Conservation (phyloP, 306 rosid genomes). For the Hylodesmum podocarpum region DNA sequence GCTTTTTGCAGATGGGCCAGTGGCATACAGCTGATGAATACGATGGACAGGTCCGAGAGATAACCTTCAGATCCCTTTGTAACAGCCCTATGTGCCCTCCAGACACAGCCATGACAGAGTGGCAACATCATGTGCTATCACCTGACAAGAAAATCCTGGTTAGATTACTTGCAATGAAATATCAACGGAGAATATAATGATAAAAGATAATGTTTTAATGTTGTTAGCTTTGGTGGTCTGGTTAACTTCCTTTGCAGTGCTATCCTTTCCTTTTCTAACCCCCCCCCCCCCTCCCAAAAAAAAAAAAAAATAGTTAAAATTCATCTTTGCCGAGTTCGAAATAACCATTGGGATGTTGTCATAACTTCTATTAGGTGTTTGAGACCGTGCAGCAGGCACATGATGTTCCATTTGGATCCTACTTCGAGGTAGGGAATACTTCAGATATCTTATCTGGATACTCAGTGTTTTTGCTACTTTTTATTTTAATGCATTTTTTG, state of each 20-base stretch:
- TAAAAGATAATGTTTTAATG: not conserved
- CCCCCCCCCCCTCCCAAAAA: not conserved
- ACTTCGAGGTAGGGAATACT: constrained; percentile 72
- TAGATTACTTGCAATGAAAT: constrained; percentile 15
- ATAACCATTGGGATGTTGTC: constrained; percentile 9
- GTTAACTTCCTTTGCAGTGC: not conserved
- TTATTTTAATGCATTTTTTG: not conserved
- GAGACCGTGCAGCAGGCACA: constrained; percentile 98
- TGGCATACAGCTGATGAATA: constrained; percentile 95
- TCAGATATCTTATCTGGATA: constrained; percentile 10
- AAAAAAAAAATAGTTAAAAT: not conserved
- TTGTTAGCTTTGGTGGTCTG: not conserved
- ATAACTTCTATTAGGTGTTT: constrained; percentile 61
- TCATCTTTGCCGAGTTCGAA: not conserved
- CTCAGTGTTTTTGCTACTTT: not conserved
- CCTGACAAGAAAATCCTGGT: constrained; percentile 82
- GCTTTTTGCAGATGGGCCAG: constrained; percentile 76
- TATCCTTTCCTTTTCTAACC: not conserved
- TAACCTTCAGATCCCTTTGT: constrained; percentile 85
- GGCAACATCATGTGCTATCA: constrained; percentile 77
- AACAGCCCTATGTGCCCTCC: constrained; percentile 99
- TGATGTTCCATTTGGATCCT: constrained; percentile 95
- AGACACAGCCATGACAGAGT: constrained; percentile 98
- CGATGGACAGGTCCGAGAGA: constrained; percentile 93
- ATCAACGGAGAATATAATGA: not conserved